Evolutionary conservation across 345 rosid genomes (phyloP), one percentile per base, ranked within the genome.

Genomic region (Viola odorata): DNA sequence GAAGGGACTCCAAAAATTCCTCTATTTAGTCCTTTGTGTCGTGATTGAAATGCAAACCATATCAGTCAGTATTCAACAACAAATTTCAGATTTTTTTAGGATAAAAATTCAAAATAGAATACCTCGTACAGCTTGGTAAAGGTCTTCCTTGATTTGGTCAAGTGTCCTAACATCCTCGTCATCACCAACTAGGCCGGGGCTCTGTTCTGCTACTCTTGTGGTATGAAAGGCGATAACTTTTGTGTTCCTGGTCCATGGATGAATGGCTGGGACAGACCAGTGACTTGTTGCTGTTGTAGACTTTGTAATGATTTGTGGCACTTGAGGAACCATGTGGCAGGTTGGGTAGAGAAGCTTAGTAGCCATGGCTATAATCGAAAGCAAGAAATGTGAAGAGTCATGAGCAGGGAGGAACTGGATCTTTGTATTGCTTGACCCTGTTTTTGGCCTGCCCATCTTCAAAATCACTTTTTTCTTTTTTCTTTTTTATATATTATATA

Each of bases 1-100:
- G 96, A 85, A 11, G 76, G 70, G 1, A 81, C 82, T 40, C 98
- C 94, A 62, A 87, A 92, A 39, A 92, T 78, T 44, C 98, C 96
- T 77, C 96, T 92, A 55, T 89, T 89, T 37, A 74, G 76, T 59
- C 89, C 92, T 84, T 73, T 11, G 47, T 37, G n/a, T 58, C 12
- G 61, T 8, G 6, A 3, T 45, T 3, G 4, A 52, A n/a, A 45
- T 12, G 50, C 57, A 63, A 52, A 51, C 16, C n/a, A 38, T 40
- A 41, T 68, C 59, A 62, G 32, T 49, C n/a, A n/a, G n/a, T n/a
- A n/a, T 37, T 9, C 38, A 23, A n/a, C n/a, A n/a, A n/a, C n/a
- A n/a, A n/a, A n/a, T n/a, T n/a, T 15, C 45, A 12, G 42, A 59
- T 39, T 8, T 5, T 5, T 42, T 4, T 10, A 11, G 16, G 66